These are phyloP conservation scores for Trichoderma atroviride DNA, from an alignment of 2,329 filamentous ascomycete species.

Conservation along the genomic window DNA sequence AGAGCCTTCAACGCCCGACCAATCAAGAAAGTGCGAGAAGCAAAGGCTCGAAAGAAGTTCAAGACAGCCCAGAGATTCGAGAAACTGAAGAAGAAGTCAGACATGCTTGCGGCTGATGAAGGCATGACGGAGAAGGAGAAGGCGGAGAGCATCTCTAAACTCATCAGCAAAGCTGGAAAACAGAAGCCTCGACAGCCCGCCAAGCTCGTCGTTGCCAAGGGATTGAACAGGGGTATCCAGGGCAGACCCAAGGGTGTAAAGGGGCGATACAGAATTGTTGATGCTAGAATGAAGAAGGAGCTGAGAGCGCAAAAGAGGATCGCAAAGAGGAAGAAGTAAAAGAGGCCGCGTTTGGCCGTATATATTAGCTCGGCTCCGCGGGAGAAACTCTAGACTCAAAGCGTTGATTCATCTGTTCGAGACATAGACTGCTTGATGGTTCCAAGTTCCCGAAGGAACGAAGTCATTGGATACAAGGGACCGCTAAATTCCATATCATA, in stretches of 20 bases:
- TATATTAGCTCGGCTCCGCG: neutral
- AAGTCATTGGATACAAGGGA: slow-evolving; percentile 63
- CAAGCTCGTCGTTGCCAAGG: slow-evolving; percentile 85
- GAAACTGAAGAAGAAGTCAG: slow-evolving; percentile 97
- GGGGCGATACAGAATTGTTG: slow-evolving; percentile 97
- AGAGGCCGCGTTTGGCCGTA: neutral
- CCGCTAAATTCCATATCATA: slow-evolving; percentile 80
- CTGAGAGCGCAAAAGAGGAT: slow-evolving; percentile 80
- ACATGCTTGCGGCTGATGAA: slow-evolving; percentile 84
- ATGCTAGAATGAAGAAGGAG: slow-evolving; percentile 95
- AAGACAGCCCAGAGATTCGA: slow-evolving; percentile 88
- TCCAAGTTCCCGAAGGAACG: slow-evolving; percentile 54
- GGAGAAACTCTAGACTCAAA: neutral
- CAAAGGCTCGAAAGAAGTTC: slow-evolving; percentile 95
- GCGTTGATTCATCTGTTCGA: neutral
- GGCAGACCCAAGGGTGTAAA: slow-evolving; percentile 90
- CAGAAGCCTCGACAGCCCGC: slow-evolving; percentile 84
- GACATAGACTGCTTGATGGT: neutral
- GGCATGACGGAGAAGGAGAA: slow-evolving; percentile 96
- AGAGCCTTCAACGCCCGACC: slow-evolving; percentile 91
- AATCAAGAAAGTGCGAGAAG: slow-evolving; percentile 98
- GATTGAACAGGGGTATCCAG: slow-evolving; percentile 80
- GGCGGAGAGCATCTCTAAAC: slow-evolving; percentile 75
- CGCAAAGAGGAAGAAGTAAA: slow-evolving; percentile 67
- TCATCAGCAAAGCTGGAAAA: slow-evolving; percentile 80